phyloP scores from a whole-genome alignment of 768 basidiomycete genomes.

The Podaxis rugospora region DNA sequence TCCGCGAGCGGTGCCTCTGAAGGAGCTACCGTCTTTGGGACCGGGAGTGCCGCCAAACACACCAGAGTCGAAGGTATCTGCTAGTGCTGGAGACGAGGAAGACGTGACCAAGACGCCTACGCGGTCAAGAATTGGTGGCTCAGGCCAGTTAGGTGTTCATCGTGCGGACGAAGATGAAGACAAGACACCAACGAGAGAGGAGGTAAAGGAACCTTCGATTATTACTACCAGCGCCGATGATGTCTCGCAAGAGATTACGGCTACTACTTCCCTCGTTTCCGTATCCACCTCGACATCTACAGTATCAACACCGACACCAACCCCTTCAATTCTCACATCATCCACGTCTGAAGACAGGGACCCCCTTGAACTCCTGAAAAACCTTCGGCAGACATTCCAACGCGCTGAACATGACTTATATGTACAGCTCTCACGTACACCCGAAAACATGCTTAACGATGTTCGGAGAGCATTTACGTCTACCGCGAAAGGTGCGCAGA shows the following conservation, averaged over 20 bases:
- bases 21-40: background rate
- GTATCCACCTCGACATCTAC: background rate
- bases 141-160: background rate
- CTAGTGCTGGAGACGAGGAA: background rate
- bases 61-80: background rate
- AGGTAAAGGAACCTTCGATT: background rate
- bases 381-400: conserved; percentile 54
- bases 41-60: background rate
- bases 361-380: conserved; percentile 37
- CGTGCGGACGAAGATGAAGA: background rate
- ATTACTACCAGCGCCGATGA: background rate
- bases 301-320: background rate
- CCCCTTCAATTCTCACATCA: conserved; percentile 11
- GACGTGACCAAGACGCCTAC: background rate
- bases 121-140: background rate
- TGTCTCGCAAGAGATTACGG: background rate
- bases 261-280: background rate
- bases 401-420: conserved; percentile 57
- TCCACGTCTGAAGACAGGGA: conserved; percentile 22
- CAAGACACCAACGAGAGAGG: background rate
- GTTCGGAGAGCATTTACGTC: conserved; percentile 54
- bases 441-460: conserved; percentile 49
- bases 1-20: conserved; percentile 11
- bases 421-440: conserved; percentile 44
- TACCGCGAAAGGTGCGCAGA: conserved; percentile 47